Evolutionary conservation across 371 early-diverging fungal genomes (phyloP).

Genomic region (Lichtheimia ramosa): DNA sequence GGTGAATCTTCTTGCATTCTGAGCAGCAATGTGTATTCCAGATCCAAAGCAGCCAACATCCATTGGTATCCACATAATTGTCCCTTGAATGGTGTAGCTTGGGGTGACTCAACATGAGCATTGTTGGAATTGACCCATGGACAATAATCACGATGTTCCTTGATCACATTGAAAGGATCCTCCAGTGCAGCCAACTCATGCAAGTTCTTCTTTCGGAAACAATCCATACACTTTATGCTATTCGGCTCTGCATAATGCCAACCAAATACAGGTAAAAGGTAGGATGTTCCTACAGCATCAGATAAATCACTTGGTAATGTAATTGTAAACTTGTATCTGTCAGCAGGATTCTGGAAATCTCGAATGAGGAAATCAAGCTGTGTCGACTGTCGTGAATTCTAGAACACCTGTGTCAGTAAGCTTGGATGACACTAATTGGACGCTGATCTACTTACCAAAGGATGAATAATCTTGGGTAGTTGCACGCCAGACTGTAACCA

Average conservation of each 20-base stretch:
- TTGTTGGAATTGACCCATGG: slow-evolving; percentile 13
- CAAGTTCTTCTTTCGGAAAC: slow-evolving; percentile 8
- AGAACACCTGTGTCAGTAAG: not conserved
- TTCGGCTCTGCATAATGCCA: slow-evolving; percentile 1
- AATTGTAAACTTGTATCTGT: not conserved
- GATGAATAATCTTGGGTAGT: slow-evolving; percentile 11
- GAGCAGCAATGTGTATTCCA: slow-evolving; percentile 2
- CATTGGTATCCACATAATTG: slow-evolving; percentile 12
- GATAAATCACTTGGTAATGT: not conserved
- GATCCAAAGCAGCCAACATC: slow-evolving; percentile 7
- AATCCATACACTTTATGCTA: slow-evolving; percentile 7
- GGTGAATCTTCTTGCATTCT: not conserved
- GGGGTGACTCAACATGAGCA: slow-evolving; percentile 4
- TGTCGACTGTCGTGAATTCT: slow-evolving; percentile 5
- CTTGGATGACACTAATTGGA: not conserved
- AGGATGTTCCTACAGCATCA: not conserved
- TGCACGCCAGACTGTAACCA: not conserved
- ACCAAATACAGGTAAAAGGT: slow-evolving; percentile 17
- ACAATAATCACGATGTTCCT: slow-evolving; percentile 15
- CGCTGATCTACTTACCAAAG: slow-evolving; percentile 5
- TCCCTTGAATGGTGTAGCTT: not conserved
- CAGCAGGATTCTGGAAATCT: slow-evolving; percentile 1
- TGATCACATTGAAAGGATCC: slow-evolving; percentile 2
- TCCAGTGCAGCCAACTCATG: not conserved
- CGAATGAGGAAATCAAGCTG: slow-evolving; percentile 12